Evolutionary conservation across 768 basidiomycete species (phyloP).

Genomic region (Hypholoma fasciculare): DNA sequence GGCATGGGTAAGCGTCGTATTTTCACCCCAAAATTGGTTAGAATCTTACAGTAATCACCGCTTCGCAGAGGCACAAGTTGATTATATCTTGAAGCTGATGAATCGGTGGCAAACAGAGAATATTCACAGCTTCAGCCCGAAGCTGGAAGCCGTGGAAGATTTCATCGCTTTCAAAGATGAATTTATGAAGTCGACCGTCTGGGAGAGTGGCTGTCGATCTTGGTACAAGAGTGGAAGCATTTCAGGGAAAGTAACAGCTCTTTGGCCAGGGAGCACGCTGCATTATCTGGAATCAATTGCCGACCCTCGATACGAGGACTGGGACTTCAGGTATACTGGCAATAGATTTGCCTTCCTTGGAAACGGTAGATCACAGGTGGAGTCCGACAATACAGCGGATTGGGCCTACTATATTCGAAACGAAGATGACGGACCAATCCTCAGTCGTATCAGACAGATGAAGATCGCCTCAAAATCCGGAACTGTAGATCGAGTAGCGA

Average conservation of each 20-base stretch:
- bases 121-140: slow-evolving; percentile 34
- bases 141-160: slow-evolving; percentile 32
- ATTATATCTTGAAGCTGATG: slow-evolving; percentile 33
- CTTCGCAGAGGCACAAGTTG: slow-evolving; percentile 28
- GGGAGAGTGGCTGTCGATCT: slow-evolving; percentile 28
- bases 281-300: slow-evolving; percentile 29
- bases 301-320: slow-evolving; percentile 30
- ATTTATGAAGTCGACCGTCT: slow-evolving; percentile 34
- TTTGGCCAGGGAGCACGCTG: slow-evolving; percentile 32
- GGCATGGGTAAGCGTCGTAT: slow-evolving; percentile 22
- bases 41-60: neutral
- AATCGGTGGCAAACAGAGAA: slow-evolving; percentile 36
- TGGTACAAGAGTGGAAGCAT: slow-evolving; percentile 28
- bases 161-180: slow-evolving; percentile 31
- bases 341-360: slow-evolving; percentile 31
- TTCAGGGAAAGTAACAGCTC: slow-evolving; percentile 26
- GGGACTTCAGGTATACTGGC: slow-evolving; percentile 26
- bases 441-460: slow-evolving; percentile 14
- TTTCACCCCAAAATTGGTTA: neutral
- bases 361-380: slow-evolving; percentile 29
- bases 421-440: slow-evolving; percentile 15
- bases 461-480: slow-evolving; percentile 2
- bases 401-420: slow-evolving; percentile 27
- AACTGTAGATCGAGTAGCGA: neutral
- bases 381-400: slow-evolving; percentile 27